These are phyloP conservation scores for Cnidoscolus chayamansa DNA, from an alignment of 441 rosid genomes.

Conservation along the genomic window DNA sequence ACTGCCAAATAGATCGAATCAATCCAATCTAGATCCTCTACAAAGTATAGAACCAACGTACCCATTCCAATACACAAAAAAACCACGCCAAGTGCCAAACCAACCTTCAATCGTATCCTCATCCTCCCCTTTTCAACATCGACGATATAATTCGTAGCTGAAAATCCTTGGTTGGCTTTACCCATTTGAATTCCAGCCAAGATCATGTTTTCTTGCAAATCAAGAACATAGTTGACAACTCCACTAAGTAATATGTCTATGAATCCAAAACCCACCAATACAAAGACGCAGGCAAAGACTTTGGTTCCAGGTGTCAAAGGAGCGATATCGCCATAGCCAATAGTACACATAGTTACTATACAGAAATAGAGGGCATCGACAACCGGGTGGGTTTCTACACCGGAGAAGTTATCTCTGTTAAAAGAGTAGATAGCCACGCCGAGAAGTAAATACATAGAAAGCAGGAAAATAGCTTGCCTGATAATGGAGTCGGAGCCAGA, in stretches of 20 bases:
- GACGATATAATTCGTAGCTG: conserved; percentile 57
- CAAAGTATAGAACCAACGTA: conserved; percentile 44
- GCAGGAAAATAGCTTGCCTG: conserved; percentile 56
- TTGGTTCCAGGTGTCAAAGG: conserved; percentile 68
- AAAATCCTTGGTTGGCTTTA: conserved; percentile 35
- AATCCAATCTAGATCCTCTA: conserved; percentile 58
- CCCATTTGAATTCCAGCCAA: conserved; percentile 49
- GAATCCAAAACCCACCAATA: conserved; percentile 80
- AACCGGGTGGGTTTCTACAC: conserved; percentile 70
- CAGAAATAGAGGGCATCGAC: conserved; percentile 89
- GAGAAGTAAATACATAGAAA: conserved; percentile 51
- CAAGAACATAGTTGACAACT: conserved; percentile 71
- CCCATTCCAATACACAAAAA: conserved; percentile 67
- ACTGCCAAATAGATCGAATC: conserved; percentile 84
- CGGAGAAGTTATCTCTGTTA: conserved; percentile 65
- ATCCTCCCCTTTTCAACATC: conserved; percentile 83
- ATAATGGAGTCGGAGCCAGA: conserved; percentile 54
- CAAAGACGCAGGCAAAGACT: conserved; percentile 68
- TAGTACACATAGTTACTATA: conserved; percentile 89
- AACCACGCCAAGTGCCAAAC: conserved; percentile 74
- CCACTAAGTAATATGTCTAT: conserved; percentile 71
- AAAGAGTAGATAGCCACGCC: conserved; percentile 67
- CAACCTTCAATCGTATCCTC: conserved; percentile 84
- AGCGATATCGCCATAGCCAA: conserved; percentile 88
- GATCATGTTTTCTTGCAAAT: conserved; percentile 73